phyloP scores from a whole-genome alignment of 2,329 filamentous ascomycete species.

The Zasmidium citrigriseum region DNA sequence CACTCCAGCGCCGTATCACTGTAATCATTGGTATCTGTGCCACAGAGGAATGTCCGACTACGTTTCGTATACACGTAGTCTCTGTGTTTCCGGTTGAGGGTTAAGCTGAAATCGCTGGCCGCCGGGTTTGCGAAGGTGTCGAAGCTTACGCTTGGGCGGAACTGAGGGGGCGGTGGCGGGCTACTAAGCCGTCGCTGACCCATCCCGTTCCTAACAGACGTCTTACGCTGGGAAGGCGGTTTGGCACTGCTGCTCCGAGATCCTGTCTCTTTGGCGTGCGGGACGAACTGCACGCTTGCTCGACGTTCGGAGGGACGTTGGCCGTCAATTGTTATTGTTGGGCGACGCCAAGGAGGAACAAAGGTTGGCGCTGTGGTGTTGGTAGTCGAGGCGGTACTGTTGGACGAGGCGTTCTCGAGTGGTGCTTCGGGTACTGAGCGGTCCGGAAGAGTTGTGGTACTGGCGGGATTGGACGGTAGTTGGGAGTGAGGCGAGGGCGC shows the following conservation, averaged over 20 bases:
- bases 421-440: constrained; percentile 26
- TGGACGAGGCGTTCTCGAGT: constrained; percentile 19
- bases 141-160: constrained; percentile 70
- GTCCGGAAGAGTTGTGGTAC: constrained; percentile 24
- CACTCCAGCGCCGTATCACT: constrained; percentile 91
- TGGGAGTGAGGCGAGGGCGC: constrained; percentile 18
- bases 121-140: constrained; percentile 70
- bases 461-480: constrained; percentile 8
- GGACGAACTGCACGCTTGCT: constrained; percentile 40
- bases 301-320: constrained; percentile 25
- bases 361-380: constrained; percentile 19
- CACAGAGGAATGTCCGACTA: constrained; percentile 86
- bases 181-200: constrained; percentile 30
- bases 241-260: constrained; percentile 34
- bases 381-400: constrained; percentile 10
- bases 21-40: constrained; percentile 87
- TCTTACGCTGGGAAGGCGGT: constrained; percentile 20
- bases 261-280: constrained; percentile 25
- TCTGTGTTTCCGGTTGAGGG: constrained; percentile 80
- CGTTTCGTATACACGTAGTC: constrained; percentile 79
- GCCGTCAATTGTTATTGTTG: constrained; percentile 29
- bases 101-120: constrained; percentile 72
- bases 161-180: constrained; percentile 49
- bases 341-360: constrained; percentile 35
- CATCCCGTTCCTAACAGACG: constrained; percentile 10